Evolutionary conservation across 2,329 filamentous ascomycete genomes (phyloP), one percentile per base, ranked within the genome.

Genomic region (Cladosporium colombiae): DNA sequence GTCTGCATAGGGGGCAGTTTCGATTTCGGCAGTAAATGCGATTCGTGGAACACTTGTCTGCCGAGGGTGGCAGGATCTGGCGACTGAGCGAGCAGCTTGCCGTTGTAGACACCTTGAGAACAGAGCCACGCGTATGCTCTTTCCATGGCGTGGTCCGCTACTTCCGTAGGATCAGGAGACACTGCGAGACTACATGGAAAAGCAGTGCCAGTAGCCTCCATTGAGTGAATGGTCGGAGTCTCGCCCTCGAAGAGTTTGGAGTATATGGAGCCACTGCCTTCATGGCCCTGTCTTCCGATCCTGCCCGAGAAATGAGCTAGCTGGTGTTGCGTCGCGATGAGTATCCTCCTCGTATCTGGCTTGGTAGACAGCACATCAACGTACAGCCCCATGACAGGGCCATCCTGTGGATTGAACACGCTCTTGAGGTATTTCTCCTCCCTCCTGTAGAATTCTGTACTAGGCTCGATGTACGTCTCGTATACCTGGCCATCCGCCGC

Each of bases 401-500:
- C 91, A 76, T 97, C 93, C 1, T 89, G 86, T 8, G 93, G 85
- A 75, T 90, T 93, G 77, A 93, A 93, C 23, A 99, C 85, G 40
- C 85, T 86, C 77, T 94, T 94, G 67, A 96, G 80, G 76, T 96
- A 97, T 78, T 92, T 93, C 77, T 99, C 95, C 78, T 98, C 93
- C 75, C 94, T 91, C 71, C 92, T 87, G 79, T 97, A 98, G 79
- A 97, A 97, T 76, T 98, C 95, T 58, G 90, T 93, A 16, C 92
- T 91, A 3, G 93, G 93, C 78, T 99, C 95, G 74, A 99, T 94
- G 73, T 92, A 98, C 21, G 90, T 90, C 79, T 99, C 95, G 79
- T 97, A 98, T 35, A 99, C 87, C 77, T 92, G 95, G 29, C 95
- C 95, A 79, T 98, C 95, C n/a, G 91, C 88, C 11, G 93, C 90